phyloP scores from a whole-genome alignment of 1,284 basidiomycete genomes.

The Sporisorium graminicola region DNA sequence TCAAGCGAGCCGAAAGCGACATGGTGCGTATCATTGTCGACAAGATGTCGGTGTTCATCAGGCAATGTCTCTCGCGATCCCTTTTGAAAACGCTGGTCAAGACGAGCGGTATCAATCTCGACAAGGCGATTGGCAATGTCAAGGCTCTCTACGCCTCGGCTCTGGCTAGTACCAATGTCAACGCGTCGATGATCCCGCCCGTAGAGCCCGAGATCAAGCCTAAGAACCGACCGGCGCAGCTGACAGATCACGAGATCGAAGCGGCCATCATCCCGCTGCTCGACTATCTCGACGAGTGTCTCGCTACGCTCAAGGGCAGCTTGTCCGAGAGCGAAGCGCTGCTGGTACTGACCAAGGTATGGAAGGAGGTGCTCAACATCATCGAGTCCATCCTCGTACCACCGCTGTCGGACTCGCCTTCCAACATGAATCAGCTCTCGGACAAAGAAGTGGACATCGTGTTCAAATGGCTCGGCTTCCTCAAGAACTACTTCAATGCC shows the following conservation, averaged over 20 bases:
- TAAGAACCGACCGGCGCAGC: slow-evolving; percentile 75
- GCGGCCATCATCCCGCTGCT: slow-evolving; percentile 90
- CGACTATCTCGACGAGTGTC: slow-evolving; percentile 95
- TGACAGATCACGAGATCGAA: slow-evolving; percentile 94
- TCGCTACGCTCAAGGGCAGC: slow-evolving; percentile 90
- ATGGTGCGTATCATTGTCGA: slow-evolving; percentile 98
- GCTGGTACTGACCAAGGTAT: slow-evolving; percentile 91
- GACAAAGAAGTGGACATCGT: slow-evolving; percentile 98
- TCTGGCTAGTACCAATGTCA: slow-evolving; percentile 60
- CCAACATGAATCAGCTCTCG: slow-evolving; percentile 87
- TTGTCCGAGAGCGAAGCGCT: slow-evolving; percentile 79
- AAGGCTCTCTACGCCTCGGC: slow-evolving; percentile 67
- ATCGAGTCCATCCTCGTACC: slow-evolving; percentile 92
- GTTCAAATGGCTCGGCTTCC: slow-evolving; percentile 89
- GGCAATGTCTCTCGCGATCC: slow-evolving; percentile 84
- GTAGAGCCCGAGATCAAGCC: slow-evolving; percentile 55
- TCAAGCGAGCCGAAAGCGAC: slow-evolving; percentile 93
- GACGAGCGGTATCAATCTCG: slow-evolving; percentile 64
- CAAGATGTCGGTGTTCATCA: slow-evolving; percentile 97
- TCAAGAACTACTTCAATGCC: slow-evolving; percentile 94
- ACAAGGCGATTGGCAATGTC: slow-evolving; percentile 67
- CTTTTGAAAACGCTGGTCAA: slow-evolving; percentile 73
- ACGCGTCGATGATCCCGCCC: slow-evolving; percentile 62
- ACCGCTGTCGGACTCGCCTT: slow-evolving; percentile 86
- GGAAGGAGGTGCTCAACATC: slow-evolving; percentile 93